Conservation (phyloP, 2,329 filamentous ascomycete species). For the Colletotrichum camelliae region DNA sequence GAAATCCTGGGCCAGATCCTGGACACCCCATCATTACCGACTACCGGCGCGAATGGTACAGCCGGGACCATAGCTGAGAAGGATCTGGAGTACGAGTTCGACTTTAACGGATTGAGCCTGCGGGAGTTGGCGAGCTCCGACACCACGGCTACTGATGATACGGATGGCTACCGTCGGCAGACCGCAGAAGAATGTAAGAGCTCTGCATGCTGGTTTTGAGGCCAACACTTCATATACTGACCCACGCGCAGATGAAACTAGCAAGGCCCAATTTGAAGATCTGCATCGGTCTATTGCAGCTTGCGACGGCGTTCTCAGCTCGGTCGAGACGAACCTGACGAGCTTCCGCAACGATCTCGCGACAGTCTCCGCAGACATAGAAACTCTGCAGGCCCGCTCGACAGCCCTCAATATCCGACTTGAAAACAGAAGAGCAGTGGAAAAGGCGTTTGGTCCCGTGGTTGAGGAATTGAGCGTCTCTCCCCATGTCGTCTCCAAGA, state of each 20-base stretch:
- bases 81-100: slow-evolving; percentile 71
- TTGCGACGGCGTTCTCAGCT: slow-evolving; percentile 92
- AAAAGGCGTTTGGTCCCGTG: slow-evolving; percentile 84
- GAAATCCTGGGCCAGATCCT: slow-evolving; percentile 66
- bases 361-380: slow-evolving; percentile 91
- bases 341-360: slow-evolving; percentile 95
- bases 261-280: slow-evolving; percentile 86
- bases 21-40: slow-evolving; percentile 27
- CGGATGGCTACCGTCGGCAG: slow-evolving; percentile 48
- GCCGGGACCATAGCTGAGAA: slow-evolving; percentile 43
- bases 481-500: slow-evolving; percentile 81
- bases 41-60: slow-evolving; percentile 13
- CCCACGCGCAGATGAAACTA: slow-evolving; percentile 68
- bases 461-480: slow-evolving; percentile 93
- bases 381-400: slow-evolving; percentile 88
- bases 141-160: slow-evolving; percentile 27
- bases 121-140: slow-evolving; percentile 66
- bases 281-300: slow-evolving; percentile 87
- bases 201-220: not conserved
- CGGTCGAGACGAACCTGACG: slow-evolving; percentile 89
- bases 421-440: slow-evolving; percentile 87
- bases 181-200: slow-evolving; percentile 74
- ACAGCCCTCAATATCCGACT: slow-evolving; percentile 81
- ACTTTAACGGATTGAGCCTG: slow-evolving; percentile 81
- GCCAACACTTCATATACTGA: not conserved